Percentiles rank a stretch among this genome's conserved stretches.
Evolutionary conservation across 768 basidiomycete species (phyloP).

Genomic region (Calocybe indica): DNA sequence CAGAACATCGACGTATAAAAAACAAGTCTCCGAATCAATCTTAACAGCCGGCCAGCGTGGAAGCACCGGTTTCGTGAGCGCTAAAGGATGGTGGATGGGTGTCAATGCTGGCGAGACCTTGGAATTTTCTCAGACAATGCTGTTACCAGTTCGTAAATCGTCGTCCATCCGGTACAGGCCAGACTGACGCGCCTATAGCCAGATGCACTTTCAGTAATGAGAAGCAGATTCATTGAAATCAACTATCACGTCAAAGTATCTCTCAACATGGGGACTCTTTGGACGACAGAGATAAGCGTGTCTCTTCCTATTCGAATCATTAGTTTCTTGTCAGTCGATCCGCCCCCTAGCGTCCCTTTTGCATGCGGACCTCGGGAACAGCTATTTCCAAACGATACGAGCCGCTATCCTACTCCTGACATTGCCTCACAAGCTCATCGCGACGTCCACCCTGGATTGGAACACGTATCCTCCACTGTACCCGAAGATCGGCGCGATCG

Average conservation of each 20-base stretch:
- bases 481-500: too few relatives aligned
- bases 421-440: not conserved
- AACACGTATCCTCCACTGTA: too few relatives aligned
- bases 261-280: slow-evolving; percentile 46
- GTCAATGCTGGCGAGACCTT: slow-evolving; percentile 54
- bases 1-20: slow-evolving; percentile 53
- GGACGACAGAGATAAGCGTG: slow-evolving; percentile 60
- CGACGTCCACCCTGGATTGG: too few relatives aligned
- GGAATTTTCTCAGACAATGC: slow-evolving; percentile 63
- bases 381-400: not conserved
- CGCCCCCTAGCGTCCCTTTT: slow-evolving; percentile 42
- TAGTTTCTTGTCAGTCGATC: slow-evolving; percentile 84
- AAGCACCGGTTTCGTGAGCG: slow-evolving; percentile 66
- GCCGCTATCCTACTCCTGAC: too few relatives aligned
- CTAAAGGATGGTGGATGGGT: slow-evolving; percentile 89
- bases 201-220: slow-evolving; percentile 62
- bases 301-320: slow-evolving; percentile 72
- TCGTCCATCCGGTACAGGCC: slow-evolving; percentile 5
- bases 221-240: slow-evolving; percentile 71
- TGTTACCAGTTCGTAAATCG: slow-evolving; percentile 58
- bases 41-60: slow-evolving; percentile 63
- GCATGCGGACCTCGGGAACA: not conserved
- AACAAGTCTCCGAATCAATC: slow-evolving; percentile 57
- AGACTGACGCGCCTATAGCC: slow-evolving; percentile 33
- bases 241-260: slow-evolving; percentile 65